Evolutionary conservation across 1,284 basidiomycete genomes (phyloP).

Genomic region (Rhizoctonia solani): DNA sequence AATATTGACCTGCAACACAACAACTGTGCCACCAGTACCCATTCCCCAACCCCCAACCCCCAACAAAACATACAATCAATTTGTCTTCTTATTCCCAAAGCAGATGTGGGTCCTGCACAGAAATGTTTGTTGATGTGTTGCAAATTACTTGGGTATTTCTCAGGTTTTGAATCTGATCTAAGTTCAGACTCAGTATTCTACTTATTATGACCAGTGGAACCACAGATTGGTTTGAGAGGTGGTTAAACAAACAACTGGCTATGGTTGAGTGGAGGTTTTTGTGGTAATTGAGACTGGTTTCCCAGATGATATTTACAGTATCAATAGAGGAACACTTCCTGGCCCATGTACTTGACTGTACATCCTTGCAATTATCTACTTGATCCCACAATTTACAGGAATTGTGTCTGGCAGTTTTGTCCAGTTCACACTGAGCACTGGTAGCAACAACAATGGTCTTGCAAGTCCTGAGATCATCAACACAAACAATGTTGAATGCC

Average conservation of each 20-base stretch:
- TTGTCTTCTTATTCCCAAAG: not conserved
- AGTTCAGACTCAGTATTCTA: not conserved
- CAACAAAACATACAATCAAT: not conserved
- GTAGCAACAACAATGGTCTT: not conserved
- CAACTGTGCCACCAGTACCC: conserved; percentile 6
- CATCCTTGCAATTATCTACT: not conserved
- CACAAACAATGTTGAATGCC: not conserved
- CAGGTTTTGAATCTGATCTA: not conserved
- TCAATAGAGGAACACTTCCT: conserved; percentile 35
- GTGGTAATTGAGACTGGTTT: conserved; percentile 1
- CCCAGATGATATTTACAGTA: conserved; percentile 28
- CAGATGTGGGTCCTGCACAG: conserved; percentile 33
- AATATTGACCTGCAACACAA: conserved; percentile 10
- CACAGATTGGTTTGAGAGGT: not conserved
- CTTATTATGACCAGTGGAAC: not conserved
- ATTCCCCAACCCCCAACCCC: too few species aligned
- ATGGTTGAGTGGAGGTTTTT: conserved; percentile 9
- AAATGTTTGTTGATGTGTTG: conserved; percentile 33
- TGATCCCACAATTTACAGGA: not conserved
- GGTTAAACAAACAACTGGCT: not conserved
- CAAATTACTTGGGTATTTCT: not conserved
- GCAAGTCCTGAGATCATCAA: not conserved
- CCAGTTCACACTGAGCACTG: not conserved
- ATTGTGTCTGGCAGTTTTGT: not conserved
- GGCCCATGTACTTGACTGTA: not conserved